A percentile compares a stretch with the other conserved stretches of the same genome.
Evolutionary conservation across 2,329 filamentous ascomycete genomes (phyloP).

Genomic region (Leptographium galeiforme): DNA sequence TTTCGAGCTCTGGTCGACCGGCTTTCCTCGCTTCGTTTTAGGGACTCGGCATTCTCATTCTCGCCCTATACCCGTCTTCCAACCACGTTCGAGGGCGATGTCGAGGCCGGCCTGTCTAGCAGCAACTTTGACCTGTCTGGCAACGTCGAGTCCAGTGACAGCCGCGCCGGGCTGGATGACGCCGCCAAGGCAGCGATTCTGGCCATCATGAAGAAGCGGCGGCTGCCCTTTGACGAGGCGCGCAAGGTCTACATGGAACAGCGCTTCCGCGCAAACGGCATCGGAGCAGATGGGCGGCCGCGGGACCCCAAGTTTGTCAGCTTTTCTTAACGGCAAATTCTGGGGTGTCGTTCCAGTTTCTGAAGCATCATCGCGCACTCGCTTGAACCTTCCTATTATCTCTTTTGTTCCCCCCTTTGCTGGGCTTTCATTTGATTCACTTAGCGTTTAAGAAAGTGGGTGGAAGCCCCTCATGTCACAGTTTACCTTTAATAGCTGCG

Average conservation of each 20-base stretch:
- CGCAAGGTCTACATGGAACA: slow-evolving; percentile 75
- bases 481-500: background rate
- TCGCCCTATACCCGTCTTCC: slow-evolving; percentile 70
- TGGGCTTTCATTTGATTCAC: slow-evolving; percentile 1
- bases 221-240: slow-evolving; percentile 82
- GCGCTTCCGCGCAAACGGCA: slow-evolving; percentile 74
- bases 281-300: slow-evolving; percentile 76
- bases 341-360: background rate
- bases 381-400: background rate
- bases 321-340: slow-evolving; percentile 46
- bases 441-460: background rate
- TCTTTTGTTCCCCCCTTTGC: background rate
- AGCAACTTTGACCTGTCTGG: slow-evolving; percentile 67
- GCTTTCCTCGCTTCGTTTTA: slow-evolving; percentile 30
- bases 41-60: slow-evolving; percentile 20
- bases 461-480: background rate
- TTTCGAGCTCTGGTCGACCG: slow-evolving; percentile 28
- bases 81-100: slow-evolving; percentile 72
- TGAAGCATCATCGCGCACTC: background rate
- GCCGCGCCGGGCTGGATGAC: slow-evolving; percentile 68
- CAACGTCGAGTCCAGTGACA: slow-evolving; percentile 71
- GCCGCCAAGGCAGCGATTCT: slow-evolving; percentile 69
- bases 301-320: slow-evolving; percentile 92
- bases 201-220: slow-evolving; percentile 76
- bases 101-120: slow-evolving; percentile 76